phyloP scores from a whole-genome alignment of 768 basidiomycete species.

The Tricholoma bakamatsutake region DNA sequence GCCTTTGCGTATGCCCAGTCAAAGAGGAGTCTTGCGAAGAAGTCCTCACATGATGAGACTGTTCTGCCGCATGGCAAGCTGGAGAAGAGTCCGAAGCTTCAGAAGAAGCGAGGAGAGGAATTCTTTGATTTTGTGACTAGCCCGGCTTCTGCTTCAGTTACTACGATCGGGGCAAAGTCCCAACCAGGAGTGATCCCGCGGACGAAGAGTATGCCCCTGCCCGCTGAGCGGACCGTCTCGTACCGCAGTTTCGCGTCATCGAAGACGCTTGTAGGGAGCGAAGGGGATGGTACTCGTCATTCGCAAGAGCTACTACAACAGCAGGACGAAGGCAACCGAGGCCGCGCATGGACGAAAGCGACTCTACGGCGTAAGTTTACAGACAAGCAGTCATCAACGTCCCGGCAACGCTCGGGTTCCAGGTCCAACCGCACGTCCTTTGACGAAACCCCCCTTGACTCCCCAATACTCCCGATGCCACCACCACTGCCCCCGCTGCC shows the following conservation, averaged over 20 bases:
- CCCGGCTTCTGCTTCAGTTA: background rate
- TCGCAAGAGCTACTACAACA: constrained; percentile 4
- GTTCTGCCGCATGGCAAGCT: constrained; percentile 7
- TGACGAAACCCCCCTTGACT: constrained; percentile 9
- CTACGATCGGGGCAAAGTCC: background rate
- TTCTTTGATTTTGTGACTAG: background rate
- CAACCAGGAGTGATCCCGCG: constrained; percentile 24
- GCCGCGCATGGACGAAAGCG: constrained; percentile 20
- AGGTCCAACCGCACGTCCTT: constrained; percentile 23
- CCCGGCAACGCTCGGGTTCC: constrained; percentile 18
- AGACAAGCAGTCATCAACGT: constrained; percentile 9
- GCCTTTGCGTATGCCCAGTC: constrained; percentile 1
- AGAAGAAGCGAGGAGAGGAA: constrained; percentile 18
- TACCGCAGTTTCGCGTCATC: constrained; percentile 17
- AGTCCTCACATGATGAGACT: constrained; percentile 9
- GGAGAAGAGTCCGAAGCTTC: constrained; percentile 9
- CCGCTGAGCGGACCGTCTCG: constrained; percentile 14
- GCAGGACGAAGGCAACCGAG: constrained; percentile 21
- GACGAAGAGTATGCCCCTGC: constrained; percentile 48
- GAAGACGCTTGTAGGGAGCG: constrained; percentile 12
- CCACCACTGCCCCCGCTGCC: constrained; percentile 9
- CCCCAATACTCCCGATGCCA: constrained; percentile 12
- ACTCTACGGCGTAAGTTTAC: constrained; percentile 24
- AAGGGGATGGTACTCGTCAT: constrained; percentile 3
- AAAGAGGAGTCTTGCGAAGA: constrained; percentile 14